Conservation (phyloP, 2,329 filamentous ascomycete genomes). For the Aspergillus japonicus region DNA sequence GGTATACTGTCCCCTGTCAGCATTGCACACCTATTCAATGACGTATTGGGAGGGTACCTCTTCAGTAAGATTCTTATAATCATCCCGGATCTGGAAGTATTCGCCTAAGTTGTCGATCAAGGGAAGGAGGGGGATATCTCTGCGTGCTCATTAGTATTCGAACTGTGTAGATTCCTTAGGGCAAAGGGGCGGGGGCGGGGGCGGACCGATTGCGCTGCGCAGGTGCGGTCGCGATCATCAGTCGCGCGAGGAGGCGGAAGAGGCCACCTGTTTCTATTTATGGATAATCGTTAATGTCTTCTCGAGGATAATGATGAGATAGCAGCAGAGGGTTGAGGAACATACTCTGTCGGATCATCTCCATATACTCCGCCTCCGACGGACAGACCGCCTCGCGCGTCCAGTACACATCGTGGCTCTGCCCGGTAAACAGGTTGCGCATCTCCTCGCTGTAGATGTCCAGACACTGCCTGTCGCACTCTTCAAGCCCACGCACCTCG, state of each 20-base stretch:
- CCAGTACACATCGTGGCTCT: constrained; percentile 45
- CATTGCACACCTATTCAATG: too few relatives aligned
- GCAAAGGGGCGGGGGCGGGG: not conserved
- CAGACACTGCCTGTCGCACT: constrained; percentile 26
- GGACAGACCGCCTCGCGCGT: constrained; percentile 36
- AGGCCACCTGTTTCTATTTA: constrained; percentile 38
- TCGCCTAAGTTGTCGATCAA: constrained; percentile 59
- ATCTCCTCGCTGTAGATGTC: constrained; percentile 39
- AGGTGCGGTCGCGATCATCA: constrained; percentile 36
- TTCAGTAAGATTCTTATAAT: constrained; percentile 76
- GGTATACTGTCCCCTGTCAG: constrained; percentile 58
- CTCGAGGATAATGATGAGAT: not conserved
- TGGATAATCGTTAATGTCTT: not conserved
- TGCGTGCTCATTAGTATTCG: not conserved
- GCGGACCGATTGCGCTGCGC: constrained; percentile 10
- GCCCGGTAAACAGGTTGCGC: constrained; percentile 40
- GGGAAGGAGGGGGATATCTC: constrained; percentile 41
- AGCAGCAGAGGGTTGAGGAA: too few relatives aligned
- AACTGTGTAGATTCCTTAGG: not conserved
- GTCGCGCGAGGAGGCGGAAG: constrained; percentile 37
- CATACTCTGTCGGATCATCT: constrained; percentile 41
- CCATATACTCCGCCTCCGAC: constrained; percentile 40
- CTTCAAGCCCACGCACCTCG: constrained; percentile 32
- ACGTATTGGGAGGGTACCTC: not conserved
- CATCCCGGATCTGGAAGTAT: constrained; percentile 48